Conservation (phyloP, 192 early-diverging fungal genomes). For the Podochytrium sp. region DNA sequence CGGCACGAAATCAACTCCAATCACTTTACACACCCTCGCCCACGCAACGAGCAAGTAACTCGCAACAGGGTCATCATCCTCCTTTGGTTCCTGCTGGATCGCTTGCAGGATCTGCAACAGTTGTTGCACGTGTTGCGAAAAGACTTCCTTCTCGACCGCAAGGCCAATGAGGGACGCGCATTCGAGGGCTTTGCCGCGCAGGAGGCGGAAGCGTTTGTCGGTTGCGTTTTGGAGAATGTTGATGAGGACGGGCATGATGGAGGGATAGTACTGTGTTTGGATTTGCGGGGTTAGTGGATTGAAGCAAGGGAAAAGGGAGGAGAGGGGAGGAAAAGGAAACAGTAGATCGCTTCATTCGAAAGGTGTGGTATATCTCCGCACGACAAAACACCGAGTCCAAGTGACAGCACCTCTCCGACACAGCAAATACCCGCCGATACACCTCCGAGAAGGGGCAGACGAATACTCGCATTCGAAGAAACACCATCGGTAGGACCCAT, state of each 20-base stretch:
- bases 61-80: constrained; percentile 91
- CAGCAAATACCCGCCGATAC: constrained; percentile 7
- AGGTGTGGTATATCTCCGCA: constrained; percentile 2
- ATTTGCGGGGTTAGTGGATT: not conserved
- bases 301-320: not conserved
- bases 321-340: not conserved
- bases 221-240: constrained; percentile 84
- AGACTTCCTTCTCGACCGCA: constrained; percentile 84
- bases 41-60: constrained; percentile 94
- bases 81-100: constrained; percentile 77
- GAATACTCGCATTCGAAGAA: constrained; percentile 1
- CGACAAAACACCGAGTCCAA: not conserved
- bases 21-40: constrained; percentile 95
- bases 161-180: constrained; percentile 88
- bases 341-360: not conserved
- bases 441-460: not conserved
- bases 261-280: constrained; percentile 71
- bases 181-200: constrained; percentile 97
- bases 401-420: not conserved
- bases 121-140: constrained; percentile 76
- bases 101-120: constrained; percentile 81
- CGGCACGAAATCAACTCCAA: constrained; percentile 93
- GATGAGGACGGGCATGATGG: constrained; percentile 95
- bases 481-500: not conserved
- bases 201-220: constrained; percentile 82